phyloP scores from a whole-genome alignment of 2,329 filamentous ascomycete species.

The Beauveria caledonica region DNA sequence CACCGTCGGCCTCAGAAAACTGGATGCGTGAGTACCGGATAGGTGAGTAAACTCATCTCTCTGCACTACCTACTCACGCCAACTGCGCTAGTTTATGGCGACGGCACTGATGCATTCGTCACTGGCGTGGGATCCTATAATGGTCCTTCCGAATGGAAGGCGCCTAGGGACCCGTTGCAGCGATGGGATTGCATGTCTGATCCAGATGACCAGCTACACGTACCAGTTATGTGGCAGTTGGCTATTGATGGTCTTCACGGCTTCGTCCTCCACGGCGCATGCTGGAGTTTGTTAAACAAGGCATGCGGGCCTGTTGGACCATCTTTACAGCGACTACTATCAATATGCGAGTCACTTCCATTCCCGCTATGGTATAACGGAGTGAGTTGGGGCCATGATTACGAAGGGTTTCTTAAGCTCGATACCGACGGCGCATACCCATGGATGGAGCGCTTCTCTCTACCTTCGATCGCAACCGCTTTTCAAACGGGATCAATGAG shows the following conservation, averaged over 20 bases:
- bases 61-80: too few relatives aligned
- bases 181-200: not conserved
- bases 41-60: too few relatives aligned
- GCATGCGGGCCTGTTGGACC: not conserved
- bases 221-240: not conserved
- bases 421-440: too few relatives aligned
- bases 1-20: too few relatives aligned
- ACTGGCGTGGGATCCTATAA: not conserved
- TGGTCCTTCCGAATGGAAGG: not conserved
- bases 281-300: not conserved
- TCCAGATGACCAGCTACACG: not conserved
- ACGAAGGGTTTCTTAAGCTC: not conserved
- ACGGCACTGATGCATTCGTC: not conserved
- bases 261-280: not conserved
- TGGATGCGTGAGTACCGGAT: too few relatives aligned
- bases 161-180: not conserved
- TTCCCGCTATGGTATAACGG: not conserved
- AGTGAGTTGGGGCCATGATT: not conserved
- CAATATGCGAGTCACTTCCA: not conserved
- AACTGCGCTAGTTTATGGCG: not conserved
- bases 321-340: not conserved
- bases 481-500: not conserved
- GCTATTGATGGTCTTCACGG: not conserved
- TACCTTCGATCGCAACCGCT: too few relatives aligned
- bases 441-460: not conserved